These are phyloP conservation scores for Candida montana DNA, from an alignment of 805 yeast species.

Conservation along the genomic window DNA sequence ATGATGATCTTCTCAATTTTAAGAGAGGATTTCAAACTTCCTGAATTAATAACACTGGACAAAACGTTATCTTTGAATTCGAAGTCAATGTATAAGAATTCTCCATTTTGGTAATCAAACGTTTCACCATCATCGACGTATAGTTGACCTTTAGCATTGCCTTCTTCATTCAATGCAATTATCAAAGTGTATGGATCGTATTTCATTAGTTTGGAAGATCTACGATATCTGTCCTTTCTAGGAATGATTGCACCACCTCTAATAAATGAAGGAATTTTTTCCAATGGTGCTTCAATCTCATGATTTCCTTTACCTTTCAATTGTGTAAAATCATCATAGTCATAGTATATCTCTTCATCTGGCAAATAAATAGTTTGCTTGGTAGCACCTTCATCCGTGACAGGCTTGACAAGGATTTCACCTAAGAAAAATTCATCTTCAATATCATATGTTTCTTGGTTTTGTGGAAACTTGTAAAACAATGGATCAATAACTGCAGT, in stretches of 20 bases:
- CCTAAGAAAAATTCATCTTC: constrained; percentile 87
- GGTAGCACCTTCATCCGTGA: constrained; percentile 48
- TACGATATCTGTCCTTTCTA: constrained; percentile 66
- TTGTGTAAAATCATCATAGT: constrained; percentile 35
- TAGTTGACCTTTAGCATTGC: constrained; percentile 50
- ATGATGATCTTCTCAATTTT: constrained; percentile 52
- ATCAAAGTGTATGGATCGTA: constrained; percentile 78
- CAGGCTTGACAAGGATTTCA: constrained; percentile 77
- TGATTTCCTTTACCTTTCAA: constrained; percentile 36
- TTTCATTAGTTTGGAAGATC: constrained; percentile 71
- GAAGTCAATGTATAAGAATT: constrained; percentile 41
- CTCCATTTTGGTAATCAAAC: constrained; percentile 48
- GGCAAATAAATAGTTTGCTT: constrained; percentile 32
- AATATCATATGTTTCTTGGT: constrained; percentile 44
- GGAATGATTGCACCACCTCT: constrained; percentile 77
- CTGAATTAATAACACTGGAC: constrained; percentile 23
- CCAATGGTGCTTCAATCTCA: constrained; percentile 40
- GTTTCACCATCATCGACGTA: constrained; percentile 87
- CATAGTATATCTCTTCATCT: constrained; percentile 52
- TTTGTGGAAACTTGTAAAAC: constrained; percentile 49
- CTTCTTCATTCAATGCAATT: constrained; percentile 47
- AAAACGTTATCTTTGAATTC: constrained; percentile 31
- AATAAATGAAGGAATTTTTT: constrained; percentile 63
- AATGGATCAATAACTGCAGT: constrained; percentile 68
- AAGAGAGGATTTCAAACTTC: constrained; percentile 21